Base-by-base conservation (phyloP, 352 stramenopile species). In the Phytophthora macrochlamydospora region DNA sequence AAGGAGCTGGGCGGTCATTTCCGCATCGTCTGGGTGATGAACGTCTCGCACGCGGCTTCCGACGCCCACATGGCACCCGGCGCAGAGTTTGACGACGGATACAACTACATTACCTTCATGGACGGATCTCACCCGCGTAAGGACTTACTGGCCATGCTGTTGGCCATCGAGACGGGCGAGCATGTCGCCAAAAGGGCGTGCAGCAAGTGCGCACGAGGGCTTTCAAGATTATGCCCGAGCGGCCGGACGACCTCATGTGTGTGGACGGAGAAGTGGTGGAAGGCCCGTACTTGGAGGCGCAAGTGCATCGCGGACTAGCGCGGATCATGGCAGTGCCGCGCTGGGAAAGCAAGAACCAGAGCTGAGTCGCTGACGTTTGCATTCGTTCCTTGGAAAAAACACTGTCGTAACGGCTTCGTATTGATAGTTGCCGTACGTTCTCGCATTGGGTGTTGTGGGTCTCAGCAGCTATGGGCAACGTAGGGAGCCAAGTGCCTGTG, bases 1-100 rank as follows among this genome's bases (percentile, higher is more conserved):
- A 83, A 76, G 67, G 72, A 88, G 44, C 68, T 92, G 12, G 62
- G 54, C 18, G 69, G 78, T 44, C 59, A 71, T 30, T 93, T 92
- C 56, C 70, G 65, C 13, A 65, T 92, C 14, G 64, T 91, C 1
- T 93, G 85, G 85, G 60, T 75, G 32, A 89, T 88, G 67, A 91
- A 88, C 56, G 77, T 87, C 13, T 76, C 76, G 24, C 81, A 91
- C 63, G 76, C 79, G 2, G 67, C 80, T 18, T 77, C 67, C 2
- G 81, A 91, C 45, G 76, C 75, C 12, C 48, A 82, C 29, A 50
- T 91, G 8, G 83, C 77, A 3, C 84, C 83, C 1, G 56, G 56
- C 4, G 85, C 83, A 0, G 43, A 72, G 30, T 65, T 87, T 8
- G 75, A 91, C 54, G 84, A 91, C 40, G 85, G 83, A 28, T 92